Conservation (phyloP, 1,139 yeast species). For the Ogataea hybrid region DNA sequence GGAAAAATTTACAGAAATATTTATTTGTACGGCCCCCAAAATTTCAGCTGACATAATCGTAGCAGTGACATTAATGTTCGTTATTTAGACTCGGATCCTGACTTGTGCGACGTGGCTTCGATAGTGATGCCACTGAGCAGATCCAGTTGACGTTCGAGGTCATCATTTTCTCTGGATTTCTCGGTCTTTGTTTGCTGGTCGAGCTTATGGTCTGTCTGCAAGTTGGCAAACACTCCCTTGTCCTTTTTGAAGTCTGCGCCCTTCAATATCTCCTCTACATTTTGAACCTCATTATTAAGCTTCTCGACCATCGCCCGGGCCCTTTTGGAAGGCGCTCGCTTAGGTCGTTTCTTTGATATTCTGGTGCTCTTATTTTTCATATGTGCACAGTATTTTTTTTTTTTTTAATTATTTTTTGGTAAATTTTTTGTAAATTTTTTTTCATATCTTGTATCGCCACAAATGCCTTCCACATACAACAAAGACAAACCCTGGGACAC, state of each 20-base stretch:
- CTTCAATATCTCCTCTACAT: constrained; percentile 37
- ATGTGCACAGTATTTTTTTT: not conserved
- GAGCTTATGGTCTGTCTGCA: constrained; percentile 37
- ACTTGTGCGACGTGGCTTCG: not conserved
- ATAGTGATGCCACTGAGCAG: constrained; percentile 33
- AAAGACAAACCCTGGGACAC: constrained; percentile 99
- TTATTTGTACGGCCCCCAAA: not conserved
- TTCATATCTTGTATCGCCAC: not conserved
- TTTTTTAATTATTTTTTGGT: constrained; percentile 1
- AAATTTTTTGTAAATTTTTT: constrained; percentile 5
- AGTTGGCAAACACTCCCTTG: constrained; percentile 33
- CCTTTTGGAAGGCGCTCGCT: constrained; percentile 14
- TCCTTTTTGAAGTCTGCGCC: constrained; percentile 16
- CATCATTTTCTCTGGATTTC: constrained; percentile 42
- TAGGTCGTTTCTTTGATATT: constrained; percentile 6
- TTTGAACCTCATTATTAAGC: constrained; percentile 39
- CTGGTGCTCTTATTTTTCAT: constrained; percentile 6
- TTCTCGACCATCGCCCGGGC: constrained; percentile 42
- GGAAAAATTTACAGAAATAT: constrained; percentile 1
- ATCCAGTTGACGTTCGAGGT: constrained; percentile 57
- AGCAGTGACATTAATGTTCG: not conserved
- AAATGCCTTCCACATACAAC: constrained; percentile 89
- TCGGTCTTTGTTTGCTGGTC: constrained; percentile 46
- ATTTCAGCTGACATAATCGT: not conserved
- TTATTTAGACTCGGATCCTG: not conserved